phyloP scores from a whole-genome alignment of 148 eudicot species.

The Dysphania ambrosioides region DNA sequence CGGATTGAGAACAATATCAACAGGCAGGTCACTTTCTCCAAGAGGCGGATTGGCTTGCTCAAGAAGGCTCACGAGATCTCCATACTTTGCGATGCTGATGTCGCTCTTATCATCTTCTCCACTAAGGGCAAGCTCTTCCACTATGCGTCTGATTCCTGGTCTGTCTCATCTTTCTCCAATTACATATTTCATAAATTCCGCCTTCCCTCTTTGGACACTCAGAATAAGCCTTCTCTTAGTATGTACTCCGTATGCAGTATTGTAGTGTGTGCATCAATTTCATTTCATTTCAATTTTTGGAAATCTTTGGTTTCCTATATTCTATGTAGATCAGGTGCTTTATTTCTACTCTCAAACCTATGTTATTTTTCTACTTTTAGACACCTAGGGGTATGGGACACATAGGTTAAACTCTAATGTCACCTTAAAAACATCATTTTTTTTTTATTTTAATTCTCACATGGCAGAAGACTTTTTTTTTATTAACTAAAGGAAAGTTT shows the following conservation, averaged over 20 bases:
- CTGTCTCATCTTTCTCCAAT: neutral
- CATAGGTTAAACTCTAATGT: neutral
- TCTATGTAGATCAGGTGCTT: slow-evolving; percentile 11
- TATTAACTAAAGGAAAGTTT: too few relatives aligned
- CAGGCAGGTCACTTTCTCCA: slow-evolving; percentile 61
- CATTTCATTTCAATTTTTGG: too few relatives aligned
- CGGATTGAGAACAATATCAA: slow-evolving; percentile 67
- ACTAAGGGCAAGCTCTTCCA: slow-evolving; percentile 61
- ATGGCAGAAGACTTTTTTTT: too few relatives aligned
- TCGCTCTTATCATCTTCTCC: slow-evolving; percentile 55
- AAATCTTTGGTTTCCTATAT: neutral
- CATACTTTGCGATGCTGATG: slow-evolving; percentile 68
- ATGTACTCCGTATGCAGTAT: too few relatives aligned
- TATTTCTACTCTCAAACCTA: slow-evolving; percentile 8
- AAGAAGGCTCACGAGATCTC: slow-evolving; percentile 76
- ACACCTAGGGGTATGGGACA: neutral
- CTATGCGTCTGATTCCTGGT: slow-evolving; percentile 59
- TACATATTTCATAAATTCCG: too few relatives aligned
- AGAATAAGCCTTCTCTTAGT: too few relatives aligned
- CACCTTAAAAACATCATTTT: too few relatives aligned
- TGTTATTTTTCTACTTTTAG: slow-evolving; percentile 7
- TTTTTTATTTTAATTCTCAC: too few relatives aligned
- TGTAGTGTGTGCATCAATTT: too few relatives aligned
- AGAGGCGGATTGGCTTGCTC: slow-evolving; percentile 49
- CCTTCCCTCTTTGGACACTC: too few relatives aligned